Base-by-base conservation (phyloP, 179 eudicot genomes). In the Spergularia azorica region DNA sequence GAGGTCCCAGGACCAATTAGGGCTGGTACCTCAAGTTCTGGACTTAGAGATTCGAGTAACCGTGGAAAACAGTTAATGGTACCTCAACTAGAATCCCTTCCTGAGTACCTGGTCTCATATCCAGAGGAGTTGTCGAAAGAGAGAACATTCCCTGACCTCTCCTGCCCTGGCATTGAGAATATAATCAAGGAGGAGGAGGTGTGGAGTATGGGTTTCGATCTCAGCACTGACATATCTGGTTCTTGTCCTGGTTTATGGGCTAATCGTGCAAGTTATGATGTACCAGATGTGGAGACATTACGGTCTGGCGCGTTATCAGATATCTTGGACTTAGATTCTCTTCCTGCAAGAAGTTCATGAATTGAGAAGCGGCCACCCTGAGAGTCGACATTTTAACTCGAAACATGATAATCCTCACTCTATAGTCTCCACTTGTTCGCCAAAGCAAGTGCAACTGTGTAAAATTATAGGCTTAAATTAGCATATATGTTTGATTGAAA, bases 161-260 rank as follows among this genome's bases (percentile, higher is more conserved):
- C 80, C 2, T 77, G 86, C 57, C 62, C 80, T 15, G 84, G 56
- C 48, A 71, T 74, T 26, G 88, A 79, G 32, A 26, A 26, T 61
- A 65, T 82, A 11, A 75, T 84, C 10, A 77, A 83, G 77, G 87
- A 81, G 75, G 89, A 90, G 73, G 89, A 80, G 9, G 70, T 77
- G 5, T 86, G 90, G 90, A 80, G 71, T 79, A 83, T 77, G 80
- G 92, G 88, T n/a, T 82, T 86, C 18, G 92, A 84, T 77, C 62
- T 79, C 11, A 75, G 84, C 69, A 79, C 82, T 39, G 88, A 84
- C 80, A 79, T 91, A 81, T 80, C 91, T 65, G 71, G 76, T 81
- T 82, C 91, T 64, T 73, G 79, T 58, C 69, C 82, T 26, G 86
- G 66, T 55, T 76, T 90, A 32, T 93, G 92, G 90, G 85, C 79